A percentile compares a stretch with the other conserved stretches of the same genome.
These are phyloP conservation scores for Globisporangium recalcitrans DNA, from an alignment of 352 stramenopile species.

Conservation along the genomic window DNA sequence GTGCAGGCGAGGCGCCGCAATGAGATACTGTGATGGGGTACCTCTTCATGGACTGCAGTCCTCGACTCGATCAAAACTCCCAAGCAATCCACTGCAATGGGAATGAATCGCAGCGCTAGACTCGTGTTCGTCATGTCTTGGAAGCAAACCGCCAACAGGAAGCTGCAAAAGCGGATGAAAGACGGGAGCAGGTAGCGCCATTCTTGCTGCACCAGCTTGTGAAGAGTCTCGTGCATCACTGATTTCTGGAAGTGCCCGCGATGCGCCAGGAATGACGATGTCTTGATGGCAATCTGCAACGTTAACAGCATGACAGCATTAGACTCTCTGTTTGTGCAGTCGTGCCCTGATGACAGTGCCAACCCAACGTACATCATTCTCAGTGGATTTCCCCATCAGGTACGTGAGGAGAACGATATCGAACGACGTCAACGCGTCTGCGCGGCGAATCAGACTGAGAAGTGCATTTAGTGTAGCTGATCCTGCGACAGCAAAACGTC, in stretches of 20 bases:
- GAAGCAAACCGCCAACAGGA: slow-evolving; percentile 44
- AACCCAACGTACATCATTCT: slow-evolving; percentile 46
- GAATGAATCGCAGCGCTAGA: slow-evolving; percentile 37
- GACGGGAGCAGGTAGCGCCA: slow-evolving; percentile 39
- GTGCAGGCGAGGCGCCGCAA: neutral
- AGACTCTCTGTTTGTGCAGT: neutral
- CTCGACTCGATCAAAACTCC: slow-evolving; percentile 30
- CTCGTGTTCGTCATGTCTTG: slow-evolving; percentile 23
- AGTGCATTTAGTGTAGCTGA: slow-evolving; percentile 46
- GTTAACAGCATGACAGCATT: neutral
- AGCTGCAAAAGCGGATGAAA: slow-evolving; percentile 53
- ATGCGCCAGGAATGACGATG: slow-evolving; percentile 35
- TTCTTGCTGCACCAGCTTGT: slow-evolving; percentile 34
- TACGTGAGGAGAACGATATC: slow-evolving; percentile 59
- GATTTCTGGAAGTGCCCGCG: slow-evolving; percentile 27
- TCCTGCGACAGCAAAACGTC: slow-evolving; percentile 45
- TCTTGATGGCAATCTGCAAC: slow-evolving; percentile 35
- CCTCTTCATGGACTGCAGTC: slow-evolving; percentile 55
- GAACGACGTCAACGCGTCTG: slow-evolving; percentile 45
- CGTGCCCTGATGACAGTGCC: too few species aligned
- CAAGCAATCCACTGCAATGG: slow-evolving; percentile 32
- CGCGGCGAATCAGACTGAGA: slow-evolving; percentile 36
- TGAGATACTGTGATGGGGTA: slow-evolving; percentile 13
- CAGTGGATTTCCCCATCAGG: slow-evolving; percentile 51
- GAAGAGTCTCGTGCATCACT: slow-evolving; percentile 27